Percentiles rank a stretch among this genome's conserved stretches.
phyloP scores from a whole-genome alignment of 1,284 basidiomycete genomes.

The Vanrija sp. region DNA sequence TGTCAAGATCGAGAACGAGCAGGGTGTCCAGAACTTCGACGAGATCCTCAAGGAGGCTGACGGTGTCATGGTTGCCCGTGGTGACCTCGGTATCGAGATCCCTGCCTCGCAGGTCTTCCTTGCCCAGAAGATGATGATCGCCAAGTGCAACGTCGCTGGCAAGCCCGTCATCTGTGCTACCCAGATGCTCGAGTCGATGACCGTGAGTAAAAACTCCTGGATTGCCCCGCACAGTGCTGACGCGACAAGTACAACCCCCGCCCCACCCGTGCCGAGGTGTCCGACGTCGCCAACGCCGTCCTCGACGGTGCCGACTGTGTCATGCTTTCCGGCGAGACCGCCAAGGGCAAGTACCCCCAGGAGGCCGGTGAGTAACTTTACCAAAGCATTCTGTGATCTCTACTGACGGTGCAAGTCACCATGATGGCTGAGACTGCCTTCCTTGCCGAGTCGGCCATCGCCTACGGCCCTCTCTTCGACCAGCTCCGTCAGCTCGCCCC shows the following conservation, averaged over 20 bases:
- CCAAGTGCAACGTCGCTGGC: slow-evolving; percentile 93
- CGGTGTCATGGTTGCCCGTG: slow-evolving; percentile 98
- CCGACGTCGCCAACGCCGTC: slow-evolving; percentile 96
- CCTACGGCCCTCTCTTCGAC: slow-evolving; percentile 87
- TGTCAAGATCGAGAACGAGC: slow-evolving; percentile 98
- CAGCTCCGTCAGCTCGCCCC: slow-evolving; percentile 73
- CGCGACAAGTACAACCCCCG: slow-evolving; percentile 79
- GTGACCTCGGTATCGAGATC: slow-evolving; percentile 96
- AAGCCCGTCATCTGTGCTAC: slow-evolving; percentile 99
- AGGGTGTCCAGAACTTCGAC: slow-evolving; percentile 95
- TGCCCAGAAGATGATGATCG: slow-evolving; percentile 99
- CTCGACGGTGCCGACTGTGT: slow-evolving; percentile 97
- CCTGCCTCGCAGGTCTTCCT: slow-evolving; percentile 96
- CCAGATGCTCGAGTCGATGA: slow-evolving; percentile 99
- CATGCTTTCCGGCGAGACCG: slow-evolving; percentile 97
- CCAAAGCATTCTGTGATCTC: neutral
- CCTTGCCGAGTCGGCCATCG: slow-evolving; percentile 88
- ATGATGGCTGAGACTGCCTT: slow-evolving; percentile 99
- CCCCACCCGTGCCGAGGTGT: slow-evolving; percentile 93
- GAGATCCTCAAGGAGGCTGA: slow-evolving; percentile 90
- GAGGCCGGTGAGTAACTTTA: slow-evolving; percentile 66
- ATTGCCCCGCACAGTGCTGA: neutral
- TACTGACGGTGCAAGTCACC: slow-evolving; percentile 58
- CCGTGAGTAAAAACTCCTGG: slow-evolving; percentile 54
- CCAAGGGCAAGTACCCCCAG: slow-evolving; percentile 90